Conservation (phyloP, 2,329 filamentous ascomycete genomes). For the Ascochyta lentis region DNA sequence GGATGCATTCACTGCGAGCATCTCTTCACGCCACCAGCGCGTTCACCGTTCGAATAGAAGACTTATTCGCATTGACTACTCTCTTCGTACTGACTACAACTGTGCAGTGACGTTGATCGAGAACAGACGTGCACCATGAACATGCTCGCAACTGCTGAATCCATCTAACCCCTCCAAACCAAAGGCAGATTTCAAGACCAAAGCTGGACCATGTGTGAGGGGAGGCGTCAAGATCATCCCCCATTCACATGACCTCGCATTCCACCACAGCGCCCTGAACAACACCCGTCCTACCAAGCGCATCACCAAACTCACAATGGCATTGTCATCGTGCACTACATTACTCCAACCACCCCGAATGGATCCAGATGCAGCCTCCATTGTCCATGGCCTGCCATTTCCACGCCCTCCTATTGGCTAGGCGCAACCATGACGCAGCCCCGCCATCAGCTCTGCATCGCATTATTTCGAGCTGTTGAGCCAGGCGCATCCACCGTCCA, state of each 20-base stretch:
- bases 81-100: no score
- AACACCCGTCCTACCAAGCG: not conserved
- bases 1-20: no score
- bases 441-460: conserved; percentile 6
- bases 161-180: no score
- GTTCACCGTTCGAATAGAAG: no score
- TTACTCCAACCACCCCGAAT: not conserved
- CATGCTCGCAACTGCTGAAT: no score
- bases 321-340: not conserved
- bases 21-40: no score
- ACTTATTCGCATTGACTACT: no score
- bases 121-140: no score
- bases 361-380: not conserved
- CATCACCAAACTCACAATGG: not conserved
- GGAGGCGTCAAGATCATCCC: no score
- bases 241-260: not conserved
- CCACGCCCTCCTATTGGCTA: conserved; percentile 15
- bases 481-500: not conserved
- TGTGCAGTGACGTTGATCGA: no score
- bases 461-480: conserved; percentile 1
- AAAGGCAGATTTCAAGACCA: not conserved
- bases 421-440: conserved; percentile 11
- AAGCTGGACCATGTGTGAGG: not conserved
- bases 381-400: conserved; percentile 1
- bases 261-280: not conserved